Base-by-base conservation (phyloP, 2,329 filamentous ascomycete species). In the Thyridium curvatum region DNA sequence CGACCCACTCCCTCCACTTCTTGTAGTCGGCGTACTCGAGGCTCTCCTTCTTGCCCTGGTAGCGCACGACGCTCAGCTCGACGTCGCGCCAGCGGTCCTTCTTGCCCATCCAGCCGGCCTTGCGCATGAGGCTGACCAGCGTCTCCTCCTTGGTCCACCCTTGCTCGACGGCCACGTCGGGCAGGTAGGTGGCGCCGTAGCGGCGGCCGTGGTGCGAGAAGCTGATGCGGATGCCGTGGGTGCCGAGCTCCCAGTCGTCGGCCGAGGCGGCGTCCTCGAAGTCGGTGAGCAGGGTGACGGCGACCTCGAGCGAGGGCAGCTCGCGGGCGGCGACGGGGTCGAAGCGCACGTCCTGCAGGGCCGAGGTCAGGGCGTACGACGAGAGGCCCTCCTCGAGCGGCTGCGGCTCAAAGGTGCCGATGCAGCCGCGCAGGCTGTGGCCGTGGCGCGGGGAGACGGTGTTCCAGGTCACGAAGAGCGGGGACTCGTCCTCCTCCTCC, bases 381-480 rank as follows among this genome's bases (percentile, higher is more conserved):
- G 79, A 69, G 32, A 98, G 68, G 4, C 89, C 90, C 2, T 76
- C 63, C 21, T 79, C 72, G 12, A 98, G 75, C 36, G 84, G 77
- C 52, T 86, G 79, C 3, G 81, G 61, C 54, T 90, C 85, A 55
- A 97, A 98, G 3, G 91, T 98, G 50, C 93, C 93, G 56, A 98
- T 97, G 69, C 93, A 98, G 43, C 93, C 93, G 43, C 93, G 83
- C 32, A 98, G 76, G 17, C 74, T 76, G 57, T 82, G 81, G 47
- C 79, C 65, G 18, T 79, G 75, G 38, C 52, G 55, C 16, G 69
- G 61, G 8, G 75, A 79, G 39, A 88, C 51, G 1, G 78, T 87
- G 65, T 96, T 94, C 90, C 91, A 97, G 8, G 90, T 95, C 34
- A 98, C 86, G 59, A 97, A 97, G 30, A 97, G 74, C 1, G 91